phyloP scores from a whole-genome alignment of 202 grass and related monocot species.

The Sporobolus alterniflorus region DNA sequence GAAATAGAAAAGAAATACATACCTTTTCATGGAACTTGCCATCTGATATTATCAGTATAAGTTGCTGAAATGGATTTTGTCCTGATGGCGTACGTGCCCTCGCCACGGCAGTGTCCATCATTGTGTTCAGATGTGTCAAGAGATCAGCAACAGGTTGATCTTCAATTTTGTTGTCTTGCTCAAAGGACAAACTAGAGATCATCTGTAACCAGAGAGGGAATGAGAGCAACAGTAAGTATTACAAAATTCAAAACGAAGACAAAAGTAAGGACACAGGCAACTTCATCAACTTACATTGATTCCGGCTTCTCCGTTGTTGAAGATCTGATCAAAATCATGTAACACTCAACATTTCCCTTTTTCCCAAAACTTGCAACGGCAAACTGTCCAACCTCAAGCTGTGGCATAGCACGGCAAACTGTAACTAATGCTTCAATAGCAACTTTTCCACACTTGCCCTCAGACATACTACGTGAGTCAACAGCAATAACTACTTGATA shows the following conservation, averaged over 20 bases:
- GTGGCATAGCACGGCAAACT: slow-evolving; percentile 92
- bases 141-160: slow-evolving; percentile 94
- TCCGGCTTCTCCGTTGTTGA: slow-evolving; percentile 89
- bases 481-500: slow-evolving; percentile 93
- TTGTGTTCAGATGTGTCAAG: slow-evolving; percentile 74
- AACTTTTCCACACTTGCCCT: slow-evolving; percentile 83
- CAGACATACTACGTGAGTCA: slow-evolving; percentile 94
- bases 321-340: slow-evolving; percentile 96
- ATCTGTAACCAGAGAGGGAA: slow-evolving; percentile 56
- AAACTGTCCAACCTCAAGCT: slow-evolving; percentile 95
- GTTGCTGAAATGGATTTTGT: slow-evolving; percentile 87
- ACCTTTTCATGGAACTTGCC: slow-evolving; percentile 96
- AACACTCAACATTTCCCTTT: slow-evolving; percentile 82
- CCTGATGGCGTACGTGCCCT: slow-evolving; percentile 77
- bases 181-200: slow-evolving; percentile 89
- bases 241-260: background rate
- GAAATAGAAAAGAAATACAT: background rate
- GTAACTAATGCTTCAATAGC: slow-evolving; percentile 91
- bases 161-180: slow-evolving; percentile 93
- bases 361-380: slow-evolving; percentile 90
- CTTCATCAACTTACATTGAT: slow-evolving; percentile 55
- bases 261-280: background rate
- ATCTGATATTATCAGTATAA: slow-evolving; percentile 90
- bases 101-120: slow-evolving; percentile 75
- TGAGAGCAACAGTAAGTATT: slow-evolving; percentile 3